phyloP scores from a whole-genome alignment of 208 protist genomes.

The Acanthamoeba lenticulata region DNA sequence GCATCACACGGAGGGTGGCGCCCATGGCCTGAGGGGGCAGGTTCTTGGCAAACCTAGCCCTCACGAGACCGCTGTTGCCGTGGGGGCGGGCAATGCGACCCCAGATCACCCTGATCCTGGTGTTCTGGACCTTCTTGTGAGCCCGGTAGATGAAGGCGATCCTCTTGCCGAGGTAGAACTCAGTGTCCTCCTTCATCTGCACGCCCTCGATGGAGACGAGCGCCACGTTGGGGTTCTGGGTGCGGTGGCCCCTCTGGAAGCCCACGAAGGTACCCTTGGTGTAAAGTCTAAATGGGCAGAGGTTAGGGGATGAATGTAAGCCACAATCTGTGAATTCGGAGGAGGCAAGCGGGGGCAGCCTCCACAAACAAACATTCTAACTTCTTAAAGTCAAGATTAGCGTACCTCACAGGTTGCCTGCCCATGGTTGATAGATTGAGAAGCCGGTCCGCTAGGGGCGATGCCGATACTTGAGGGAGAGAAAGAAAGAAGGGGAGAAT shows the following conservation, averaged over 20 bases:
- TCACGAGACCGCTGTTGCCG: conserved; percentile 97
- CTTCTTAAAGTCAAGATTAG: neutral
- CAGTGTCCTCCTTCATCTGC: conserved; percentile 93
- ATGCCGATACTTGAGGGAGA: conserved; percentile 43
- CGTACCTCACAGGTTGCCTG: conserved; percentile 45
- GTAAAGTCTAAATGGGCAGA: conserved; percentile 53
- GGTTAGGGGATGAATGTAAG: too few relatives aligned
- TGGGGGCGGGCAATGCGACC: conserved; percentile 97
- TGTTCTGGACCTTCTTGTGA: conserved; percentile 87
- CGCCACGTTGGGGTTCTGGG: conserved; percentile 95
- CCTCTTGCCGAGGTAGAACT: conserved; percentile 98
- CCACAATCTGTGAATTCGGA: too few relatives aligned
- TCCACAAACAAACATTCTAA: neutral
- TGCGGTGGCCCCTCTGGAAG: conserved; percentile 83
- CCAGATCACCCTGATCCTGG: conserved; percentile 95
- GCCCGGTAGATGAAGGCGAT: conserved; percentile 96
- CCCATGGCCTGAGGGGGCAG: conserved; percentile 97
- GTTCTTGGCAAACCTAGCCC: conserved; percentile 97
- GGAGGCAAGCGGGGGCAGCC: neutral
- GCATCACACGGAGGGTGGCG: conserved; percentile 95
- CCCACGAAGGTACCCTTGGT: conserved; percentile 51
- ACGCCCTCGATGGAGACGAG: conserved; percentile 97
- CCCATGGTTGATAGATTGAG: conserved; percentile 8
- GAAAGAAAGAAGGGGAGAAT: conserved; percentile 55
- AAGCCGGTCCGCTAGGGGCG: conserved; percentile 2